These are phyloP conservation scores for Calycina herbarum DNA, from an alignment of 2,329 filamentous ascomycete genomes.

Conservation along the genomic window DNA sequence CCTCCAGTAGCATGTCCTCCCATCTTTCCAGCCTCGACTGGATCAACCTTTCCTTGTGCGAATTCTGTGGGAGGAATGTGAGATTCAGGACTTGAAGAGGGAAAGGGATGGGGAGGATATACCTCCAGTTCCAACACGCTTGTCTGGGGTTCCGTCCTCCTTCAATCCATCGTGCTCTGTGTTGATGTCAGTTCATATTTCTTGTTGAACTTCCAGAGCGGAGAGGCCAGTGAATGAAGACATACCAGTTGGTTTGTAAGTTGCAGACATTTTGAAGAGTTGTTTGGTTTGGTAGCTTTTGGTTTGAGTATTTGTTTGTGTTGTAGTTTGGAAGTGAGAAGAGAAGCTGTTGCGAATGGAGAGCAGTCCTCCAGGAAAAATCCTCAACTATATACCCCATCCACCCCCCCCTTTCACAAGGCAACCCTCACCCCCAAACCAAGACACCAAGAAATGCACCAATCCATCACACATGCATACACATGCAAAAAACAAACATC, in stretches of 20 bases:
- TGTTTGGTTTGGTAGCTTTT: background rate
- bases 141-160: constrained; percentile 44
- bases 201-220: background rate
- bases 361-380: background rate
- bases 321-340: background rate
- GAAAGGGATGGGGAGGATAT: background rate
- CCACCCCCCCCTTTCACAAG: background rate
- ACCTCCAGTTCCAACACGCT: constrained; percentile 42
- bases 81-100: background rate
- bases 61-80: constrained; percentile 31
- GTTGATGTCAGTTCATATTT: background rate
- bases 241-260: constrained; percentile 12
- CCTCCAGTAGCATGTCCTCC: constrained; percentile 30
- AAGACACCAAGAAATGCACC: background rate
- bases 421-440: background rate
- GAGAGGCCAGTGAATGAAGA: background rate
- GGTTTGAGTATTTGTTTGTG: background rate
- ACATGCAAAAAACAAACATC: background rate
- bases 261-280: constrained; percentile 10
- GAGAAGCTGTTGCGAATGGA: background rate
- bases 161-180: constrained; percentile 45
- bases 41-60: constrained; percentile 42
- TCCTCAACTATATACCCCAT: background rate
- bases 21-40: constrained; percentile 41
- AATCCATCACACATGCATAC: background rate